phyloP scores from a whole-genome alignment of 345 rosid species.

The Cardiospermum halicacabum region DNA sequence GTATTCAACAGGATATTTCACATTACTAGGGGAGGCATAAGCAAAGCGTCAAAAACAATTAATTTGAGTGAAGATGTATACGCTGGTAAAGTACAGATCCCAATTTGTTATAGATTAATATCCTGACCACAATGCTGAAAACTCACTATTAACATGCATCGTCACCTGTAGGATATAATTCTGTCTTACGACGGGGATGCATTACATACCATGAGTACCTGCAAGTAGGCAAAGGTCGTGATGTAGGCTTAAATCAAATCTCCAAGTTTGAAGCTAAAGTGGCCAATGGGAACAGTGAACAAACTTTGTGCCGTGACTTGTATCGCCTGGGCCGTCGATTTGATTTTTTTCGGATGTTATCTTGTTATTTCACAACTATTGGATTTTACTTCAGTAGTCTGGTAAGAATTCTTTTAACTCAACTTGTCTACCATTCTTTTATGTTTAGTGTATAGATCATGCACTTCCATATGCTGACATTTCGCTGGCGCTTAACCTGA shows the following conservation, averaged over 20 bases:
- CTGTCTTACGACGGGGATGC: constrained; percentile 73
- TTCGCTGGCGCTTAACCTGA: neutral
- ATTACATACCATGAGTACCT: constrained; percentile 83
- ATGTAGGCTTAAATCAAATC: constrained; percentile 93
- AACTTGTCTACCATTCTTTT: neutral
- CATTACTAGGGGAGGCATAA: constrained; percentile 95
- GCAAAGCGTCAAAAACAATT: constrained; percentile 94
- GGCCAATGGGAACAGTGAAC: constrained; percentile 96
- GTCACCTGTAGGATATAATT: constrained; percentile 59
- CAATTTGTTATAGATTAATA: constrained; percentile 10
- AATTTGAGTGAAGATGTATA: constrained; percentile 93
- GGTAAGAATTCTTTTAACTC: constrained; percentile 38
- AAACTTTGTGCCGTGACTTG: constrained; percentile 86
- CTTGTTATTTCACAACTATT: constrained; percentile 92
- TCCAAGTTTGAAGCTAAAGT: constrained; percentile 98
- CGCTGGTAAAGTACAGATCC: constrained; percentile 53
- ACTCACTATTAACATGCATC: constrained; percentile 14
- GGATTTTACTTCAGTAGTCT: constrained; percentile 91
- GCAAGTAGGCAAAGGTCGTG: constrained; percentile 99
- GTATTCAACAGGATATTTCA: constrained; percentile 90
- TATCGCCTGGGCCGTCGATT: constrained; percentile 78
- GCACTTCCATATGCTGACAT: neutral
- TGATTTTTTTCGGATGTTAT: constrained; percentile 95
- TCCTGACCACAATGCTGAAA: constrained; percentile 2
- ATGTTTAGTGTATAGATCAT: neutral